Conservation (phyloP, 2,329 filamentous ascomycete species). For the Chalara sp. region DNA sequence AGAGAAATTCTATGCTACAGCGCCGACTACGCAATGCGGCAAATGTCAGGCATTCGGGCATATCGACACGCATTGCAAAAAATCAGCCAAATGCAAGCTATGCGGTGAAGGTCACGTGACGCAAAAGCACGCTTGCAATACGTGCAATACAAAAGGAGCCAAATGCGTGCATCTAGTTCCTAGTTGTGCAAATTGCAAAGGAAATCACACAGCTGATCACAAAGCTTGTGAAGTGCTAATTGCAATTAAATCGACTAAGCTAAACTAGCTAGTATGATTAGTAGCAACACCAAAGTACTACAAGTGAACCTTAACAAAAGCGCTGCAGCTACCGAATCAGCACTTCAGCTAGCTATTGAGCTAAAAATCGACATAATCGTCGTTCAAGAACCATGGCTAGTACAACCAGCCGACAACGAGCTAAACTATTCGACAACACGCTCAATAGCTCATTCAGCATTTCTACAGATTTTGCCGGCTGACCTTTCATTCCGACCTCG, state of each 20-base stretch:
- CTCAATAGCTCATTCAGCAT: background rate
- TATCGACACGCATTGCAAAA: background rate
- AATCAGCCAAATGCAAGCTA: background rate
- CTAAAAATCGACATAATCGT: background rate
- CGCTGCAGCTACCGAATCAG: background rate
- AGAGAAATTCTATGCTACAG: background rate
- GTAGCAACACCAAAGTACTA: background rate
- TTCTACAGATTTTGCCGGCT: background rate
- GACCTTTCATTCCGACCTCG: background rate
- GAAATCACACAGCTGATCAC: background rate
- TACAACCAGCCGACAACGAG: background rate
- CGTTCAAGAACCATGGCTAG: background rate
- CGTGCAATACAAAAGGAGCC: background rate
- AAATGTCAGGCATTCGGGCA: slow-evolving; percentile 2
- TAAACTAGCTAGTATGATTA: background rate
- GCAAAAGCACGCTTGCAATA: background rate
- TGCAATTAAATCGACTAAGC: background rate
- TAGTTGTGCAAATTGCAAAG: slow-evolving; percentile 1
- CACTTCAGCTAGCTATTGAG: background rate
- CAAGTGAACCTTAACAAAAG: background rate
- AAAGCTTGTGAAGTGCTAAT: background rate
- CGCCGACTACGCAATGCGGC: background rate
- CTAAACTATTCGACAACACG: background rate
- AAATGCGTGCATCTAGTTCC: slow-evolving; percentile 1
- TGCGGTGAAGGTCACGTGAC: background rate